Evolutionary conservation across 2,329 filamentous ascomycete species (phyloP), one percentile per base, ranked within the genome.

Genomic region (Pseudopyrenochaeta lycopersici): DNA sequence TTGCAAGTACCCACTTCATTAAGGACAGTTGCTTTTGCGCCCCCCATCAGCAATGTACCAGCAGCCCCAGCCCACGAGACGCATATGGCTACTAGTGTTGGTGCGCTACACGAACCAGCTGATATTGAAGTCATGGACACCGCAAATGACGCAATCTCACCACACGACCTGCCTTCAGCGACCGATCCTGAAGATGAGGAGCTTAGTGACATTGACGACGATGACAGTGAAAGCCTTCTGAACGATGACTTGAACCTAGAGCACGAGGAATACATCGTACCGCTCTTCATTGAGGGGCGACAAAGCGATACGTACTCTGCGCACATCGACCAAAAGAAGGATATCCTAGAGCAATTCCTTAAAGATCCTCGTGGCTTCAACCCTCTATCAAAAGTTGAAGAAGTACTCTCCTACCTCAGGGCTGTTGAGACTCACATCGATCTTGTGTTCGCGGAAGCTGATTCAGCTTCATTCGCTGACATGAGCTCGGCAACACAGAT

Each of bases 391-490:
- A 46, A 65, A 5, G 50, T 71, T 1, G 54, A 71, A 9, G 53
- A 54, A 2, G 36, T 68, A 2, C 40, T 73, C 4, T n/a, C 60
- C 11, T 53, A 60, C 18, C 50, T 75, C 11, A 60, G 56, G 18
- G 58, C 55, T 7, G 49, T 74, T 9, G 73, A 76, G 46, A 71
- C 66, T 2, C 72, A 75, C 36, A 51, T 71, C 7, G 73, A 76
- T 46, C 57, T 76, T 18, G 49, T 68, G 7, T 70, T 59, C 35
- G 54, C 58, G n/a, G 68, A 69, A 35, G 66, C 62, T 29, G 52
- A 53, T 14, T 40, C 46, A 9, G 32, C 53, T 7, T 46, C 56
- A 2, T 56, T 60, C 11, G 42, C 23, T 2, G 52, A 58, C 12
- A 47, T 17, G 20, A 38, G 20, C 20, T 23, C 57, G 10, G 53